These are phyloP conservation scores for Hirschioporus abietinus DNA, from an alignment of 768 basidiomycete genomes.

Conservation along the genomic window DNA sequence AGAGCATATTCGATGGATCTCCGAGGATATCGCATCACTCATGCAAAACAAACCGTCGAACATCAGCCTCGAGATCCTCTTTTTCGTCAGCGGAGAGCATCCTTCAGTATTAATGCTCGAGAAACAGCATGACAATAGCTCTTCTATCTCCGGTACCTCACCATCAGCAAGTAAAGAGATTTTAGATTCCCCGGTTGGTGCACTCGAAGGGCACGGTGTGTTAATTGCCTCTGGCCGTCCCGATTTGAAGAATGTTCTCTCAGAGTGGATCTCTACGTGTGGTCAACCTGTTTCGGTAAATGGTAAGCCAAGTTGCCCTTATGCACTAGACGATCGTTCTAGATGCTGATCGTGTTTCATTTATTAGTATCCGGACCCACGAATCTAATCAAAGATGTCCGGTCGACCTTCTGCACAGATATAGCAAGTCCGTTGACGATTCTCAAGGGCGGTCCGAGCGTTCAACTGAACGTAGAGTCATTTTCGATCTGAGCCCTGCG, in stretches of 20 bases:
- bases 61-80: not conserved
- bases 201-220: not conserved
- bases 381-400: not conserved
- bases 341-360: too few relatives aligned
- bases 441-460: not conserved
- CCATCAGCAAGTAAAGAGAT: not conserved
- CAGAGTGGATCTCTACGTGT: not conserved
- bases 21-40: conserved; percentile 17
- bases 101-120: not conserved
- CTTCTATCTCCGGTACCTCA: not conserved
- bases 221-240: not conserved
- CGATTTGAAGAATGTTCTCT: not conserved
- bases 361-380: not conserved
- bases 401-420: not conserved
- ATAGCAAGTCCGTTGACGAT: not conserved
- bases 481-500: not conserved
- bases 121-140: not conserved
- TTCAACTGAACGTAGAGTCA: not conserved
- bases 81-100: not conserved
- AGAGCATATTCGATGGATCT: conserved; percentile 43
- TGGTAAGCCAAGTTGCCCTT: too few relatives aligned
- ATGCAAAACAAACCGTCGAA: not conserved
- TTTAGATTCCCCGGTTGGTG: not conserved
- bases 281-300: not conserved
- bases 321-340: too few relatives aligned